Base-by-base conservation (phyloP, 1,284 basidiomycete species). In the Leccinum cinnamomeum region DNA sequence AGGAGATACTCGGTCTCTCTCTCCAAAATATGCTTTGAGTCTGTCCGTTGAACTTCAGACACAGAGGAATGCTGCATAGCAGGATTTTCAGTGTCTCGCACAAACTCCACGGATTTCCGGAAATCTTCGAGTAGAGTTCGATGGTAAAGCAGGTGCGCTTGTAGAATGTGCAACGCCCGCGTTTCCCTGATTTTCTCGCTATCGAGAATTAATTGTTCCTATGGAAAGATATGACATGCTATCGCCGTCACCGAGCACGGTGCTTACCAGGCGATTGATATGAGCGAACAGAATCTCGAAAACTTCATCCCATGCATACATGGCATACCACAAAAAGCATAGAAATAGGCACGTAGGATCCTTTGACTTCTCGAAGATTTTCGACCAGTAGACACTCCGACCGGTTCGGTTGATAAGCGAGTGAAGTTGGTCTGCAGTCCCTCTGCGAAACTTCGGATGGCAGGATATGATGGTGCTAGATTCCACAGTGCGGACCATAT, bases 231-330 rank as follows among this genome's bases (percentile, higher is more conserved):
- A 20, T 1, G 58, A 46, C 12, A 14, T 28, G 14, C 23, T 12
- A 7, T 50, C 5, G 2, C n/a, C n/a, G n/a, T 33, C 28, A 30
- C 16, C 12, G 3, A n/a, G 1, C 18, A 25, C 4, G 12, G 7
- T n/a, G 69, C 76, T 53, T 57, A 78, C 83, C 65, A 84, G 64
- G n/a, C 62, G 65, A 56, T 75, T 77, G 16, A 85, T 78, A 65
- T 85, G 80, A 6, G 68, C 63, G 60, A 81, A 81, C 37, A 85
- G 67, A 7, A 68, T 63, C 66, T 85, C 82, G 41, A 84, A 70
- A 3, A 81, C 74, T 67, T 85, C 83, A 60, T 86, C 84, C 84
- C 84, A 85, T 1, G 83, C 75, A 65, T 85, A 86, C 54, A 85
- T 68, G 0, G 81, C 79, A 67, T 84, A 82, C 84, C 84, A 86